Base-by-base conservation (phyloP, 208 protist genomes). In the Sergeia podlipaevii region DNA sequence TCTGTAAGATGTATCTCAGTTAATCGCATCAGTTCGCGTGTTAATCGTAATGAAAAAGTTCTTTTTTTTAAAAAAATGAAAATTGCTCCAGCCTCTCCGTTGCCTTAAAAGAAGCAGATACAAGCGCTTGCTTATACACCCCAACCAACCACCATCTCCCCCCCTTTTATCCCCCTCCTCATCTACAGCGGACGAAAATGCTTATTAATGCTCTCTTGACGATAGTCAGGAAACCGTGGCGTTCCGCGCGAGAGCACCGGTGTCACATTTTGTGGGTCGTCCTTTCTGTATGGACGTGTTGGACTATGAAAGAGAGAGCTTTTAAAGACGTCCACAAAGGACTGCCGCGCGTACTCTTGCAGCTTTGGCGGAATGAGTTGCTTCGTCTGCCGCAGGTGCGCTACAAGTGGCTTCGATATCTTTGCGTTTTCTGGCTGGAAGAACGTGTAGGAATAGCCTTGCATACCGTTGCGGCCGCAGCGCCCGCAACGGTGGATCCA, bases 401-500 rank as follows among this genome's bases (percentile, higher is more conserved):
- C 78, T 1, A 89, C 79, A n/a, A 95, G 71, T 18, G 82, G 83
- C 56, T 89, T 89, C 32, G 89, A 78, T 15, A 95, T 43, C 32
- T 70, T 70, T 7, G 85, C 60, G 57, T 86, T 89, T 59, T 95
- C 84, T 0, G 88, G 88, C 49, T 91, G 83, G 38, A 95, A 95
- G 37, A 95, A 89, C 15, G 81, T 89, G 57, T 85, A 95, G 18
- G 74, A 63, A 37, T 89, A 89, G n/a, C 83, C 83, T 30, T 60
- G 54, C 18, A 61, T 3, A 7, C 88, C 67, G 56, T 89, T 83
- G 5, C 97, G 85, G 3, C 95, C 97, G 37, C 96, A 98, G 17
- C 98, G 88, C 7, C 97, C 98, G 23, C 91, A 89, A 11, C 98
- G 89, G 67, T 99, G 98, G 29, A 99, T 83, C 68, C 98, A 99